Percentiles rank a stretch among this genome's conserved stretches.
Conservation (phyloP, 768 basidiomycete genomes). For the Agaricus blazei region DNA sequence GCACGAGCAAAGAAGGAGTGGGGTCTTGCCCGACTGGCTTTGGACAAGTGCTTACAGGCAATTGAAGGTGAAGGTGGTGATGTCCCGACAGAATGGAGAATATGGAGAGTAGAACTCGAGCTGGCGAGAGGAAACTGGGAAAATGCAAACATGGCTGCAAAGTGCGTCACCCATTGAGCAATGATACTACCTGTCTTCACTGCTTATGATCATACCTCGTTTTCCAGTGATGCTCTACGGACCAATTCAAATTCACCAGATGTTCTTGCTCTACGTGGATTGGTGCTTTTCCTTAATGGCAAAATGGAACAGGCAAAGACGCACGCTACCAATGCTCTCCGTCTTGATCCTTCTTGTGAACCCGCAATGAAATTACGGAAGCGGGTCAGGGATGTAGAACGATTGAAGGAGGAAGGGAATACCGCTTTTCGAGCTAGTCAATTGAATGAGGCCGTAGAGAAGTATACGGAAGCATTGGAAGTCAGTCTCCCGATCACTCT, state of each 20-base stretch:
- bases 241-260: conserved; percentile 73
- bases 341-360: conserved; percentile 74
- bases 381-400: conserved; percentile 78
- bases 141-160: conserved; percentile 66
- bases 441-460: conserved; percentile 56
- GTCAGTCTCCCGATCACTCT: conserved; percentile 28
- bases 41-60: conserved; percentile 71
- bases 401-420: conserved; percentile 84
- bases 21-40: conserved; percentile 71
- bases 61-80: conserved; percentile 75
- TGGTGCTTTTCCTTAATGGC: conserved; percentile 71
- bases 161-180: conserved; percentile 39
- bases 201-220: background rate
- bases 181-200: conserved; percentile 1
- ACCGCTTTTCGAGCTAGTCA: conserved; percentile 59
- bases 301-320: conserved; percentile 68
- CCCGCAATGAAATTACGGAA: conserved; percentile 66
- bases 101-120: conserved; percentile 77
- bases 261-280: conserved; percentile 69
- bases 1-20: conserved; percentile 62
- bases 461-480: conserved; percentile 70
- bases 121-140: conserved; percentile 69
- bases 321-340: conserved; percentile 66
- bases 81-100: conserved; percentile 73
- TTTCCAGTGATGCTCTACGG: conserved; percentile 66